Evolutionary conservation across 2,329 filamentous ascomycete genomes (phyloP).

Genomic region (Xylariales sp.): DNA sequence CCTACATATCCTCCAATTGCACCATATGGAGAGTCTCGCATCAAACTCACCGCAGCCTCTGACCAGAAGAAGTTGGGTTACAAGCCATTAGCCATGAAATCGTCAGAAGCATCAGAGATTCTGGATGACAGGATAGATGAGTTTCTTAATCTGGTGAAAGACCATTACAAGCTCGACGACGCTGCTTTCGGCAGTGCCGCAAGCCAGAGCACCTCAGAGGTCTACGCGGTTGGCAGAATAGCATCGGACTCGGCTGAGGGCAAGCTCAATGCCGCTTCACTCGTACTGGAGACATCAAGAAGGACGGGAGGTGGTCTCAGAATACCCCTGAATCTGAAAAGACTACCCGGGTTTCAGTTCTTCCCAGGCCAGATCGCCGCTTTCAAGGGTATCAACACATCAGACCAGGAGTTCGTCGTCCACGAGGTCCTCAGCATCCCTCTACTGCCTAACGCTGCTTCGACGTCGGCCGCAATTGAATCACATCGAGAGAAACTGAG

Average conservation of each 20-base stretch:
- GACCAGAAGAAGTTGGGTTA: slow-evolving; percentile 89
- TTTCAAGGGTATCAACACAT: slow-evolving; percentile 78
- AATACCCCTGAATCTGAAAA: slow-evolving; percentile 72
- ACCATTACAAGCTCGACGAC: slow-evolving; percentile 71
- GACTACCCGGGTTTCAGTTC: slow-evolving; percentile 68
- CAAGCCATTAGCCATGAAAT: slow-evolving; percentile 90
- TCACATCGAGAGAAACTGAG: slow-evolving; percentile 65
- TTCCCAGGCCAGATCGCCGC: slow-evolving; percentile 95
- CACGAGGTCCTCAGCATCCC: slow-evolving; percentile 72
- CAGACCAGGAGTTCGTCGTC: slow-evolving; percentile 77
- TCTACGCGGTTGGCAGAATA: slow-evolving; percentile 87
- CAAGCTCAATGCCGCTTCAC: slow-evolving; percentile 76
- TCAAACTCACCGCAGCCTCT: slow-evolving; percentile 80
- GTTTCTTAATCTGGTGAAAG: slow-evolving; percentile 69
- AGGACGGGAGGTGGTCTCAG: slow-evolving; percentile 77
- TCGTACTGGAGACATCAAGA: slow-evolving; percentile 85
- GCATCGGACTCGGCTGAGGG: slow-evolving; percentile 84
- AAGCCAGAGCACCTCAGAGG: slow-evolving; percentile 75
- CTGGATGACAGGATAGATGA: slow-evolving; percentile 94
- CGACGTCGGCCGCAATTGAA: slow-evolving; percentile 60
- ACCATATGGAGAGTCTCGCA: slow-evolving; percentile 68
- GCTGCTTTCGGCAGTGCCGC: slow-evolving; percentile 83
- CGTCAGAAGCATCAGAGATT: slow-evolving; percentile 87
- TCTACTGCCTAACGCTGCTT: slow-evolving; percentile 69
- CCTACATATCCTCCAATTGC: slow-evolving; percentile 65